Evolutionary conservation across 2,329 filamentous ascomycete genomes (phyloP).

Genomic region (Trichoderma afroharzianum): DNA sequence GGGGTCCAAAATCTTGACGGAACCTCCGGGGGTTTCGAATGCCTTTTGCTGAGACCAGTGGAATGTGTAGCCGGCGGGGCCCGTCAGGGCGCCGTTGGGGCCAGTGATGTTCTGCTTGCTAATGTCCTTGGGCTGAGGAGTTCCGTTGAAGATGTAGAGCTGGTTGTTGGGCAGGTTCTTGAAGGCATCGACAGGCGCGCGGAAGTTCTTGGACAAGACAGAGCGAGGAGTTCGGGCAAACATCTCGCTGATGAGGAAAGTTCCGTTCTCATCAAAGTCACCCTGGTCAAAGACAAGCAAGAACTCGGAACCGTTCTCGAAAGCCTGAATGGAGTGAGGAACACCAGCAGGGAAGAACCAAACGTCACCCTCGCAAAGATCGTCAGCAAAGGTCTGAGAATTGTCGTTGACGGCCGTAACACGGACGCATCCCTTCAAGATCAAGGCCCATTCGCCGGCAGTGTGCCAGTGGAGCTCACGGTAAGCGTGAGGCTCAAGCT

Average conservation of each 20-base stretch:
- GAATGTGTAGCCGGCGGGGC: constrained; percentile 43
- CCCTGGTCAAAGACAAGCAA: constrained; percentile 59
- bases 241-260: constrained; percentile 55
- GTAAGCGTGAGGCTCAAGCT: constrained; percentile 53
- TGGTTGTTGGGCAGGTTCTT: constrained; percentile 44
- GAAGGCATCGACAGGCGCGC: constrained; percentile 45
- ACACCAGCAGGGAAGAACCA: constrained; percentile 52
- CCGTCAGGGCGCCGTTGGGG: constrained; percentile 39
- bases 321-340: constrained; percentile 52
- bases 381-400: constrained; percentile 41
- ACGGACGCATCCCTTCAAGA: constrained; percentile 52
- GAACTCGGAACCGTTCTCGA: constrained; percentile 55
- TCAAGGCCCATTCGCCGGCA: constrained; percentile 48
- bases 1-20: constrained; percentile 57
- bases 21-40: constrained; percentile 51
- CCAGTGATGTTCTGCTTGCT: constrained; percentile 46
- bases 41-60: constrained; percentile 51
- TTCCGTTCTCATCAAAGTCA: constrained; percentile 55
- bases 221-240: constrained; percentile 48
- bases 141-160: constrained; percentile 53
- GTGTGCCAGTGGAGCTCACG: constrained; percentile 63
- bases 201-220: constrained; percentile 54
- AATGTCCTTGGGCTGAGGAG: constrained; percentile 43
- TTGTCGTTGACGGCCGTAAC: constrained; percentile 51
- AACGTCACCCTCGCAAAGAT: constrained; percentile 42